A percentile compares a stretch with the other conserved stretches of the same genome.
Evolutionary conservation across 306 rosid species (phyloP).

Genomic region (barrel medic (Medicago truncatula)): MtrunA17r5.0-ANR NC_053048.1:7609001-7609500

Average conservation of each 20-base stretch:
- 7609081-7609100: constrained; percentile 13
- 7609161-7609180: neutral
- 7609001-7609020: neutral
- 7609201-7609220: neutral
- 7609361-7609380: constrained; percentile 7
- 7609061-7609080: constrained; percentile 20
- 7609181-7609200: neutral
- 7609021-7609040: constrained; percentile 26
- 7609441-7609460: constrained; percentile 16
- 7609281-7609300: neutral
- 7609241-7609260: constrained; percentile 11
- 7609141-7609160: constrained; percentile 5
- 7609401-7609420: neutral
- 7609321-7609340: constrained; percentile 18
- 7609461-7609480: neutral
- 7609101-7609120: neutral
- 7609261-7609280: neutral
- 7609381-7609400: constrained; percentile 33
- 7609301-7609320: constrained; percentile 5
- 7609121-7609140: neutral
- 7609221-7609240: neutral
- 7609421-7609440: constrained; percentile 24
- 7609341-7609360: constrained; percentile 20
- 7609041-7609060: constrained; percentile 28
- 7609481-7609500: constrained; percentile 34